A percentile compares a stretch with the other conserved stretches of the same genome.
Conservation (phyloP, 768 basidiomycete species). For the Asterophora lycoperdoides region DNA sequence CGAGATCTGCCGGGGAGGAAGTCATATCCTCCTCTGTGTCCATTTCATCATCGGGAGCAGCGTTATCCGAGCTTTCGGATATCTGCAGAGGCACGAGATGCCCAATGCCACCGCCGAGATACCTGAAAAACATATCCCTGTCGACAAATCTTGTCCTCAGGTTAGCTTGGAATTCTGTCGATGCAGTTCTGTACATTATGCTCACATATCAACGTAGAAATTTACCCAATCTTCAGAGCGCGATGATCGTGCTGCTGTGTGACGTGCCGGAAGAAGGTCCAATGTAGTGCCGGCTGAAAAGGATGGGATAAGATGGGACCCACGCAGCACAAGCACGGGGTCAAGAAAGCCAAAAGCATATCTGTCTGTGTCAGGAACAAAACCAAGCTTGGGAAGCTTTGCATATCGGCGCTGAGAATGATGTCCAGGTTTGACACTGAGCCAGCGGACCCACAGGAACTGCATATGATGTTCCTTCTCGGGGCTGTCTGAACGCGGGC, state of each 20-base stretch:
- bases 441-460: slow-evolving; percentile 39
- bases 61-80: no score
- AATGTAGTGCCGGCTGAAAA: slow-evolving; percentile 22
- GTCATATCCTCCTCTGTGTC: no score
- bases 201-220: no score
- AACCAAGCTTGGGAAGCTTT: slow-evolving; percentile 24
- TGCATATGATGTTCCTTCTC: slow-evolving; percentile 18
- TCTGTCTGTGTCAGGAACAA: slow-evolving; percentile 20
- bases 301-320: slow-evolving; percentile 27
- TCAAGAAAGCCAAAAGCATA: slow-evolving; percentile 30
- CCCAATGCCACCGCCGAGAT: no score
- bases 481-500: not conserved
- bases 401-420: slow-evolving; percentile 13
- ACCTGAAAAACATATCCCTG: slow-evolving; percentile 32
- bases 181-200: no score
- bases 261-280: slow-evolving; percentile 8
- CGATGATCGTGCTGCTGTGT: slow-evolving; percentile 8
- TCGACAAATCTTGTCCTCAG: slow-evolving; percentile 29
- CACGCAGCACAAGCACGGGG: slow-evolving; percentile 22
- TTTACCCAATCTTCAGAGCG: no score
- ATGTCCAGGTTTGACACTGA: slow-evolving; percentile 22
- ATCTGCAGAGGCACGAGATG: no score
- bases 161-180: no score
- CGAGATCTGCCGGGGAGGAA: no score
- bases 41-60: no score